Evolutionary conservation across 108 stramenopile species (phyloP).

Genomic region (Skeletonema grethae): DNA sequence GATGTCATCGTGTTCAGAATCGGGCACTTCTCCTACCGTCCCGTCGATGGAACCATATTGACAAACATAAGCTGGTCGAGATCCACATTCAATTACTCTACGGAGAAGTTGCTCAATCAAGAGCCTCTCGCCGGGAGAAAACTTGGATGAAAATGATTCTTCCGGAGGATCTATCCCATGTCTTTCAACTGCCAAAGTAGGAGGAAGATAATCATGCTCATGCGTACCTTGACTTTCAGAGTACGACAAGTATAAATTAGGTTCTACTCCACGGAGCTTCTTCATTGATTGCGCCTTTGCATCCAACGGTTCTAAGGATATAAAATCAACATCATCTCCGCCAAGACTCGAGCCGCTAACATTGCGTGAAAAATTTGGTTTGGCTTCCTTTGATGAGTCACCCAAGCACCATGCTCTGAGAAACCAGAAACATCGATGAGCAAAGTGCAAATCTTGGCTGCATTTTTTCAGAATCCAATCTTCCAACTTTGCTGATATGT

Average conservation of each 20-base stretch:
- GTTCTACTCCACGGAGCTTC: conserved; percentile 35
- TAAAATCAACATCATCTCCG: conserved; percentile 19
- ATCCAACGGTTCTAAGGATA: conserved; percentile 11
- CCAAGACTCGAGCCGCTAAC: conserved; percentile 20
- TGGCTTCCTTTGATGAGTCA: conserved; percentile 7
- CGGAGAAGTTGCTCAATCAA: conserved; percentile 72
- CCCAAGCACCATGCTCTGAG: conserved; percentile 83
- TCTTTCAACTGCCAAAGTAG: conserved; percentile 9
- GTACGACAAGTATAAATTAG: conserved; percentile 38
- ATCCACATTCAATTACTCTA: conserved; percentile 68
- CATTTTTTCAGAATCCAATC: conserved; percentile 84
- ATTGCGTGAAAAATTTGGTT: conserved; percentile 16
- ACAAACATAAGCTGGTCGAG: conserved; percentile 56
- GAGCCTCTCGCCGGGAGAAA: conserved; percentile 71
- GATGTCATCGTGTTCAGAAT: conserved; percentile 9
- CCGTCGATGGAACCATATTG: conserved; percentile 56
- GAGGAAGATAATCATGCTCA: neutral
- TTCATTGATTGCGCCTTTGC: conserved; percentile 7
- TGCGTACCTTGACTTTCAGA: conserved; percentile 1
- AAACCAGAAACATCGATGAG: conserved; percentile 90
- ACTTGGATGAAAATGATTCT: conserved; percentile 40
- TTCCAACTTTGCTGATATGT: conserved; percentile 66
- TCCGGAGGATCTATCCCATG: conserved; percentile 14
- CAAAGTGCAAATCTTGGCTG: conserved; percentile 70
- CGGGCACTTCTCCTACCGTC: conserved; percentile 7